phyloP scores from a whole-genome alignment of 306 rosid species.

The Vigna mungo region DNA sequence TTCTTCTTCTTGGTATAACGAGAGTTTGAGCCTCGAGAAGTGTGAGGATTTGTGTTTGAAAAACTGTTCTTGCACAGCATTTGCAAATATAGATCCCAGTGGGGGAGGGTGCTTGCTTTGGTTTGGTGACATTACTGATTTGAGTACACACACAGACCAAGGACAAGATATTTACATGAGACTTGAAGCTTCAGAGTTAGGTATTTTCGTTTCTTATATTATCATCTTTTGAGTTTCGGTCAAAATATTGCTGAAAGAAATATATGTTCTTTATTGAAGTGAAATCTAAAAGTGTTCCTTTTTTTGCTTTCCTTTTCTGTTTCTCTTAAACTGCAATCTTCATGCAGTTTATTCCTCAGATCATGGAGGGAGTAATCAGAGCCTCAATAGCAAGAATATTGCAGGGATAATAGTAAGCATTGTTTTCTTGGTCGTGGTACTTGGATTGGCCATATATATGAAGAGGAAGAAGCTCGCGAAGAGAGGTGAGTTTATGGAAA shows the following conservation, averaged over 20 bases:
- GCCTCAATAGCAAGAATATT: constrained; percentile 10
- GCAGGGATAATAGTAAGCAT: not conserved
- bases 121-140: constrained; percentile 38
- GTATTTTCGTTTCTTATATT: not conserved
- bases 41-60: constrained; percentile 29
- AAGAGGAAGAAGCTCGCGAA: not conserved
- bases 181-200: constrained; percentile 27
- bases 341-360: not conserved
- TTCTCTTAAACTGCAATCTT: not conserved
- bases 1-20: constrained; percentile 8
- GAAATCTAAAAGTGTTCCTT: not conserved
- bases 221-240: not conserved
- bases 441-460: constrained; percentile 11
- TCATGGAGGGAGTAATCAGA: not conserved
- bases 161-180: constrained; percentile 29
- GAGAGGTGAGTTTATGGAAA: constrained; percentile 1
- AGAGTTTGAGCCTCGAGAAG: constrained; percentile 1
- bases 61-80: constrained; percentile 22
- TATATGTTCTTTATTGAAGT: too few relatives aligned
- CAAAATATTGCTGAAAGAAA: too few relatives aligned
- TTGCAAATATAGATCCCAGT: not conserved
- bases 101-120: constrained; percentile 48
- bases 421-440: not conserved
- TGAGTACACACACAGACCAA: constrained; percentile 26
- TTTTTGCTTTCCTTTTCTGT: not conserved